Base-by-base conservation (phyloP, 805 yeast species). In the Spathaspora hagerdaliae region DNA sequence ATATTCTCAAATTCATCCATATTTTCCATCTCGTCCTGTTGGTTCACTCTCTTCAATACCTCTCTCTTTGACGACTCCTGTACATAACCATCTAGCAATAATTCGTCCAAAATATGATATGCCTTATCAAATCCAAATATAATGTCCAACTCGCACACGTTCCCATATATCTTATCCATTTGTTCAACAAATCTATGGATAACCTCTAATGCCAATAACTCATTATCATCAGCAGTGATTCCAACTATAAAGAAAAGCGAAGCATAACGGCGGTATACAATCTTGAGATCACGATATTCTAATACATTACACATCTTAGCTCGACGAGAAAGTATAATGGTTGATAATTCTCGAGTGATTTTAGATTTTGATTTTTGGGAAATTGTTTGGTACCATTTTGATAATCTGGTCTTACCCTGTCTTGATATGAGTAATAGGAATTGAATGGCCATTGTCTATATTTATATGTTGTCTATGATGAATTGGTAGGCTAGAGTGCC, bases 71-170 rank as follows among this genome's bases (percentile, higher is more conserved):
- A 84, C 38, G 88, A 78, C 60, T 94, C 99, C 52, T 87, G 86
- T 15, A 94, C 64, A 41, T 85, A 83, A 0, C 99, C 99, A 54
- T 91, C 97, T 41, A 92, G 77, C 41, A 94, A 65, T 54, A 94
- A 72, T 63, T 94, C 99, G 63, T 94, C 96, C 51, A 94, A 71
- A 10, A 94, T 85, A 65, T 88, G 87, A 63, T 94, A 94, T 0
- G 98, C 97, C 60, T 87, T 86, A 55, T 87, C 87, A 68, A 94
- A 94, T 59, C 95, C 94, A 77, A 94, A 94, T 41, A 94, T 94
- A 51, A 94, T 94, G 67, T 94, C 99, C 57, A 94, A 73, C 63
- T 94, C 99, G 67, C 97, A 90, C 13, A 94, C 99, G 59, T 89
- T 92, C 10, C 97, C 97, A 61, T 88, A 94, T 48, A 90, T 82